phyloP scores from a whole-genome alignment of 2,329 filamentous ascomycete genomes.

The Fusarium devonianum region DNA sequence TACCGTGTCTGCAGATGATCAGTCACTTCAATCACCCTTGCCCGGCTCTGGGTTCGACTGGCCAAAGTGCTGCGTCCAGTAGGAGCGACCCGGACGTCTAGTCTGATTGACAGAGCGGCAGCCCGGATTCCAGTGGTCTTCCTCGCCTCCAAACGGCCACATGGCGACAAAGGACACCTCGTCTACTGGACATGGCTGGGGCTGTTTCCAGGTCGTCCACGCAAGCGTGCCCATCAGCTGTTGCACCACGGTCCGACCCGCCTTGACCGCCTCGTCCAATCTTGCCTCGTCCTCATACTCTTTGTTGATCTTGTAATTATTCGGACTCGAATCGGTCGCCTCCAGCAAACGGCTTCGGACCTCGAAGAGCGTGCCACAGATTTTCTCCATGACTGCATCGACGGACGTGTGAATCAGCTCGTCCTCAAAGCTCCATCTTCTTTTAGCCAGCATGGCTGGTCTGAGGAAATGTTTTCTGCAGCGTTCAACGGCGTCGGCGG shows the following conservation, averaged over 20 bases:
- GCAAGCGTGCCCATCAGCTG: slow-evolving; percentile 57
- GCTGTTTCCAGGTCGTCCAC: slow-evolving; percentile 68
- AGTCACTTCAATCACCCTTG: slow-evolving; percentile 1
- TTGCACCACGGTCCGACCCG: slow-evolving; percentile 29
- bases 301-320: slow-evolving; percentile 13
- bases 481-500: slow-evolving; percentile 49
- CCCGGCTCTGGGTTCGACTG: neutral
- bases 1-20: too few relatives aligned
- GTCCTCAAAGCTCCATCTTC: slow-evolving; percentile 51
- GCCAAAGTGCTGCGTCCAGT: slow-evolving; percentile 34
- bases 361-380: slow-evolving; percentile 48
- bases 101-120: slow-evolving; percentile 43
- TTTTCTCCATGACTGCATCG: slow-evolving; percentile 46
- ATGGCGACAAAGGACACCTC: slow-evolving; percentile 69
- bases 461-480: slow-evolving; percentile 58
- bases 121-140: slow-evolving; percentile 58
- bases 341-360: slow-evolving; percentile 33
- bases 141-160: slow-evolving; percentile 64
- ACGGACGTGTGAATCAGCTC: slow-evolving; percentile 55
- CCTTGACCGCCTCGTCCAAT: slow-evolving; percentile 27
- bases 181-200: slow-evolving; percentile 58
- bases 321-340: slow-evolving; percentile 14
- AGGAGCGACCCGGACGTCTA: slow-evolving; percentile 18
- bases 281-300: neutral
- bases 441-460: slow-evolving; percentile 33